Conservation (phyloP, 78 protist genomes). For the Creolimax fragrantissima region DNA sequence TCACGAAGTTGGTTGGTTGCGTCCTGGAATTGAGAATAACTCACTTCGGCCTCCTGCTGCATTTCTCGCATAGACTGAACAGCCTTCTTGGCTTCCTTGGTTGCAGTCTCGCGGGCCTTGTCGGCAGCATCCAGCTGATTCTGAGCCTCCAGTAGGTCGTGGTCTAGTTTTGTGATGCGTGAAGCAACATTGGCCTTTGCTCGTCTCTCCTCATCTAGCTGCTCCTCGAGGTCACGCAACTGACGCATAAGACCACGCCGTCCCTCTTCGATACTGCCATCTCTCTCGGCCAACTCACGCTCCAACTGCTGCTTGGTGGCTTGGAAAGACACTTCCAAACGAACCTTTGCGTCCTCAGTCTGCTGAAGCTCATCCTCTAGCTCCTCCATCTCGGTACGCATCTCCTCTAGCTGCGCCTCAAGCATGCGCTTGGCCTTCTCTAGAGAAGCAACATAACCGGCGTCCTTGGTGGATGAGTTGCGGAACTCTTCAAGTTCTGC, state of each 20-base stretch:
- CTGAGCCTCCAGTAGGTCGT: background rate
- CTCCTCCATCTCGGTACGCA: conserved; percentile 24
- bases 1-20: background rate
- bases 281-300: background rate
- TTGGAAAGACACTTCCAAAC: conserved; percentile 27
- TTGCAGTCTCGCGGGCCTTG: conserved; percentile 9
- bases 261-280: background rate
- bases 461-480: conserved; percentile 7
- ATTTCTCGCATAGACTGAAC: background rate
- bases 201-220: conserved; percentile 34
- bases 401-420: conserved; percentile 19
- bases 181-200: background rate
- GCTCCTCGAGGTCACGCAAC: conserved; percentile 32
- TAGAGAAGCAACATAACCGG: background rate
- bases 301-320: conserved; percentile 25
- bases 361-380: conserved; percentile 12
- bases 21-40: background rate
- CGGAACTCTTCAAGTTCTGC: background rate
- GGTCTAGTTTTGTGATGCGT: conserved; percentile 8
- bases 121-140: conserved; percentile 17
- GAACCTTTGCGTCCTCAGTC: conserved; percentile 23
- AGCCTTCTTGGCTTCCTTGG: conserved; percentile 12
- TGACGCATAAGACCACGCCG: background rate
- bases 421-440: conserved; percentile 25
- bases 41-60: conserved; percentile 23